These are phyloP conservation scores for Solanum hybrid DNA, from an alignment of 305 asterid species.

Conservation along the genomic window DNA sequence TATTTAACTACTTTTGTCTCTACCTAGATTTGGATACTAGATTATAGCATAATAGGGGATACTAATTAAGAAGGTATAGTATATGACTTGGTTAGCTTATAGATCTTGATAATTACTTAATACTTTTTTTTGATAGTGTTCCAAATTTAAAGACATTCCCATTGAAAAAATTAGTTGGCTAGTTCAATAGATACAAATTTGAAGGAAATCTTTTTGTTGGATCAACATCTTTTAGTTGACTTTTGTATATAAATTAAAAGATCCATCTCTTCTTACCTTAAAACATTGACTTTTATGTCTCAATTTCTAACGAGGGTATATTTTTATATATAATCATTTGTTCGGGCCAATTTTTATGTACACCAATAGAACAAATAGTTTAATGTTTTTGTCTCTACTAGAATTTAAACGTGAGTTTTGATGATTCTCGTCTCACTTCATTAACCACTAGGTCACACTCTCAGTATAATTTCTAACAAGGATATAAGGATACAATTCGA, in stretches of 20 bases:
- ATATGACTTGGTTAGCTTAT: not conserved
- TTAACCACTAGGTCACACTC: not conserved
- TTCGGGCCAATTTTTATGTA: not conserved
- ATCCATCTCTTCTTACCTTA: not conserved
- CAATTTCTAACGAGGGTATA: not conserved
- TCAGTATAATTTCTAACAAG: not conserved
- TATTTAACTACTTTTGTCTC: not conserved
- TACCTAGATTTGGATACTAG: not conserved
- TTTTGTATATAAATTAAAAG: not conserved
- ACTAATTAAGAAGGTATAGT: not conserved
- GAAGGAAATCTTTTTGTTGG: not conserved
- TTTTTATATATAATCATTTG: too few relatives aligned
- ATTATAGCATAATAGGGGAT: not conserved
- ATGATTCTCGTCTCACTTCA: fast-evolving
- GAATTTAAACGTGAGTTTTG: not conserved
- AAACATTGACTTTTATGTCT: not conserved
- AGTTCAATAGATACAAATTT: not conserved
- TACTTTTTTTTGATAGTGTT: not conserved
- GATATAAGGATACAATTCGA: not conserved
- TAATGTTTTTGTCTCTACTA: not conserved
- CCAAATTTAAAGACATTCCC: not conserved
- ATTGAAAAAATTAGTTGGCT: not conserved
- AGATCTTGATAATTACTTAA: not conserved
- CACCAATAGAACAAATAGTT: fast-evolving
- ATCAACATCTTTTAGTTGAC: not conserved